phyloP scores from a whole-genome alignment of 306 rosid species.

The Lotus japonicus region DNA sequence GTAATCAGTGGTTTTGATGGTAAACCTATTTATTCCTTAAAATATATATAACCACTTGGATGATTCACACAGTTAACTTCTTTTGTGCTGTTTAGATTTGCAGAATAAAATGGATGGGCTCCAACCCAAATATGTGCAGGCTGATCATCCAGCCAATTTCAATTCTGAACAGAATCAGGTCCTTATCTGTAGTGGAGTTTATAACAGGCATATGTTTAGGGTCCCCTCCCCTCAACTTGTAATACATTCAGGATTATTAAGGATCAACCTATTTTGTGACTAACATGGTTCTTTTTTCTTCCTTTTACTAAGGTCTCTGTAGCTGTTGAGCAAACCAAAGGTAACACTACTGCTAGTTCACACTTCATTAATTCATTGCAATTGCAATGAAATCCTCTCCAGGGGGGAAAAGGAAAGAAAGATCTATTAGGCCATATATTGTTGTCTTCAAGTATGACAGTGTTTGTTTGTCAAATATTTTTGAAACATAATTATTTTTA shows the following conservation, averaged over 20 bases:
- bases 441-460: conserved; percentile 1
- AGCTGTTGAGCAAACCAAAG: conserved; percentile 36
- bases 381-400: background rate
- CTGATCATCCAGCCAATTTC: conserved; percentile 25
- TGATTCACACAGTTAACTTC: conserved; percentile 21
- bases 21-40: background rate
- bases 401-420: background rate
- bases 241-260: conserved; percentile 1
- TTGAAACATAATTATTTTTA: background rate
- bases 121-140: conserved; percentile 36
- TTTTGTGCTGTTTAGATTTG: conserved; percentile 38
- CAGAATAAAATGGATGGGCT: conserved; percentile 34
- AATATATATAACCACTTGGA: conserved; percentile 9
- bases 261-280: conserved; percentile 7
- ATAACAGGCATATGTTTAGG: background rate
- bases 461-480: background rate
- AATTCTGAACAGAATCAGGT: conserved; percentile 61
- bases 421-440: background rate
- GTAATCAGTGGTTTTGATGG: conserved; percentile 5
- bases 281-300: background rate
- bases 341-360: conserved; percentile 17
- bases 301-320: conserved; percentile 38
- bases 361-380: background rate
- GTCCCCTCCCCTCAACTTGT: background rate
- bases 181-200: conserved; percentile 15